These are phyloP conservation scores for Mucor circinelloides DNA, from an alignment of 371 early-diverging fungal genomes.

Conservation along the genomic window DNA sequence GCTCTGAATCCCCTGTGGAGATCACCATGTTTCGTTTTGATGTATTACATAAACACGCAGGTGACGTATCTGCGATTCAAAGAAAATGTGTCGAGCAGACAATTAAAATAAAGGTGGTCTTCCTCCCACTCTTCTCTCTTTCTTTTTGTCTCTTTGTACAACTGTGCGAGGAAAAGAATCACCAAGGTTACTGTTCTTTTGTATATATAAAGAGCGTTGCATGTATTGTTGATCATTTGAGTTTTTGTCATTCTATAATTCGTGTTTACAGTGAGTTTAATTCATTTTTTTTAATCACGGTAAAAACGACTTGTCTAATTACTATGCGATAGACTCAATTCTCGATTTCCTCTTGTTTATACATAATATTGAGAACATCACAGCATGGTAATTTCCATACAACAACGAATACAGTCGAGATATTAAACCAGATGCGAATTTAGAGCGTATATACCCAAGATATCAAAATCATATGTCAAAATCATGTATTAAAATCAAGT, in stretches of 20 bases:
- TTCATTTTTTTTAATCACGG: neutral
- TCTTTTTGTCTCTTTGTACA: neutral
- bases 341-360: no score
- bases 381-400: neutral
- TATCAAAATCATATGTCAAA: conserved; percentile 44
- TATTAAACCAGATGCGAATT: neutral
- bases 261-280: neutral
- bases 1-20: neutral
- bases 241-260: neutral
- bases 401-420: neutral
- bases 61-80: neutral
- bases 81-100: neutral
- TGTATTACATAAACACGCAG: neutral
- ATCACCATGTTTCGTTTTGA: no score
- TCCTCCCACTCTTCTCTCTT: neutral
- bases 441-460: conserved; percentile 32
- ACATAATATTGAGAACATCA: neutral
- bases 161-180: neutral
- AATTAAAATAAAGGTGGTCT: neutral
- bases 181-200: neutral
- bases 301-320: no score
- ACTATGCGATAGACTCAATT: no score
- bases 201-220: neutral
- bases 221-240: neutral
- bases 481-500: conserved; percentile 33